Conservation (phyloP, 345 rosid genomes). For the Bruguiera sexangula region DNA sequence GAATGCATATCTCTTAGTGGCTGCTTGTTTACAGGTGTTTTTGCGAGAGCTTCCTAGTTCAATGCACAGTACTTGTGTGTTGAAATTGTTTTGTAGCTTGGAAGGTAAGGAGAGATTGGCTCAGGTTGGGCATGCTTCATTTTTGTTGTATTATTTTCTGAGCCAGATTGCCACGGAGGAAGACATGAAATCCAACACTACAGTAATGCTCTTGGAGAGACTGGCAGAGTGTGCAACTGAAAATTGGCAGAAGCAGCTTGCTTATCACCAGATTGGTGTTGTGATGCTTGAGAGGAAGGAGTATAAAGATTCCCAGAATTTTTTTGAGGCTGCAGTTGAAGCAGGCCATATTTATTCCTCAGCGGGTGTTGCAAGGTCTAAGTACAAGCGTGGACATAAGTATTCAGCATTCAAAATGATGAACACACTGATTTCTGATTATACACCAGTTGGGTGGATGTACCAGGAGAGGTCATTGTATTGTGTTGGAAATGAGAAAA, state of each 20-base stretch:
- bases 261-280: background rate
- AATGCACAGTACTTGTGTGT: background rate
- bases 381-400: background rate
- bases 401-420: conserved; percentile 1
- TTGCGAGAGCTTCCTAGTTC: background rate
- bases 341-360: conserved; percentile 2
- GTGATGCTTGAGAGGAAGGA: conserved; percentile 4
- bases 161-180: conserved; percentile 1
- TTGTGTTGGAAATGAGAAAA: background rate
- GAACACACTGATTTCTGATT: background rate
- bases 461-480: conserved; percentile 1
- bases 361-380: background rate
- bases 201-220: conserved; percentile 1
- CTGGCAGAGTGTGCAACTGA: background rate
- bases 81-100: background rate
- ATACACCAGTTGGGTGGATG: background rate
- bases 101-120: background rate
- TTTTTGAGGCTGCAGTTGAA: background rate
- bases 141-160: conserved; percentile 3
- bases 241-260: conserved; percentile 2
- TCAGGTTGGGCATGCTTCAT: conserved; percentile 4
- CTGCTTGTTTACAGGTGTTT: conserved; percentile 2
- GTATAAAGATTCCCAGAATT: background rate
- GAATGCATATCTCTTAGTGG: background rate
- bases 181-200: background rate